Percentiles rank a stretch among this genome's conserved stretches.
Conservation (phyloP, 1,139 yeast species). For the Nakaseomyces uthaithaninus region DNA sequence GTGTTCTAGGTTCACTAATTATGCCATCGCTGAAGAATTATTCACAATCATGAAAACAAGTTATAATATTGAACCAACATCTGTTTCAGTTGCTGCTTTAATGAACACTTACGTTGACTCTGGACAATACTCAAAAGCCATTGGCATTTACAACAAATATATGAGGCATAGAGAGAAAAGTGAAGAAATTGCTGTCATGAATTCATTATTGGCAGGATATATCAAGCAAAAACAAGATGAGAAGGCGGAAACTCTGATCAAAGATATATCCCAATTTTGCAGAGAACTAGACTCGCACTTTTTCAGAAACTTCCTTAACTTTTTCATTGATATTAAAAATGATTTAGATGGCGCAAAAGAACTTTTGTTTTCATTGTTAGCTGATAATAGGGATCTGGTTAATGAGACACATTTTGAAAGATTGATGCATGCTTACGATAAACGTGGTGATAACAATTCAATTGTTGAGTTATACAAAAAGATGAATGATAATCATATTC, state of each 20-base stretch:
- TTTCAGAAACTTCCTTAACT: constrained; percentile 20
- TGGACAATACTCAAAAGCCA: constrained; percentile 17
- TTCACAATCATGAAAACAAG: constrained; percentile 28
- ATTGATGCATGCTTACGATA: constrained; percentile 28
- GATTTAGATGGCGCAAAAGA: constrained; percentile 21
- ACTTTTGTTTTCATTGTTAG: constrained; percentile 17
- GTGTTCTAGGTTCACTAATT: constrained; percentile 32
- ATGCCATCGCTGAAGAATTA: constrained; percentile 29
- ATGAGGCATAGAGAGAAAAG: constrained; percentile 7
- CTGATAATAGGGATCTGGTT: constrained; percentile 21
- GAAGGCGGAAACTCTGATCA: constrained; percentile 18
- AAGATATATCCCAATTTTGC: constrained; percentile 12
- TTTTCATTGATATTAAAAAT: constrained; percentile 15
- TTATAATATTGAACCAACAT: constrained; percentile 27
- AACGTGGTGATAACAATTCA: constrained; percentile 18
- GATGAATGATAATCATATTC: constrained; percentile 35
- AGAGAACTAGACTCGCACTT: constrained; percentile 18
- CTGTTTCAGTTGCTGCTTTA: constrained; percentile 22
- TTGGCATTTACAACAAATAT: constrained; percentile 18
- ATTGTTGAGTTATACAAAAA: constrained; percentile 34
- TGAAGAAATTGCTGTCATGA: constrained; percentile 18
- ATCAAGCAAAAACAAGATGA: constrained; percentile 14
- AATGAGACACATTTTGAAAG: constrained; percentile 28
- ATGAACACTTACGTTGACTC: constrained; percentile 27
- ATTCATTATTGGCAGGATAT: constrained; percentile 20